These are phyloP conservation scores for Guillardia theta DNA, from an alignment of 78 protist genomes.

Conservation along the genomic window DNA sequence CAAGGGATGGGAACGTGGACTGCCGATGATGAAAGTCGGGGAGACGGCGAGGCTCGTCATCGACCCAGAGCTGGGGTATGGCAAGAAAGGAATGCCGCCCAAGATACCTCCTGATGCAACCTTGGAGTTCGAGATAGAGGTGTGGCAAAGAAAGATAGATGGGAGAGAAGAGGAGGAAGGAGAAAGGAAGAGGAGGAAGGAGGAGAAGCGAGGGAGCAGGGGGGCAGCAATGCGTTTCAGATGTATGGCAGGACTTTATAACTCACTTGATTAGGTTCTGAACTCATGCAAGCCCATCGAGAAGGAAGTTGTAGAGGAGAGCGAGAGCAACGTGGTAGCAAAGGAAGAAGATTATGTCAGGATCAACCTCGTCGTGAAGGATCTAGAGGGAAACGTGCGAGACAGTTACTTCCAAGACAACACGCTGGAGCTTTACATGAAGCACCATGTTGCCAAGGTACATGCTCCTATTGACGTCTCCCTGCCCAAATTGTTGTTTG, in stretches of 20 bases:
- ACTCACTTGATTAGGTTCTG: too few relatives aligned
- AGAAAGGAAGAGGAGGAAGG: too few relatives aligned
- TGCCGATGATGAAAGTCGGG: conserved; percentile 44
- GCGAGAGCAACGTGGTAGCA: background rate
- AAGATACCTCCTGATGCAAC: conserved; percentile 54
- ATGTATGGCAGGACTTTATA: too few relatives aligned
- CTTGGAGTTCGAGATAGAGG: conserved; percentile 55
- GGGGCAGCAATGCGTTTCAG: too few relatives aligned
- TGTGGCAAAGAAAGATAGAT: too few relatives aligned
- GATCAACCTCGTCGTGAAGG: conserved; percentile 7
- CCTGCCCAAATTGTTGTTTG: background rate
- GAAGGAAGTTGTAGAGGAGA: background rate
- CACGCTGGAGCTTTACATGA: conserved; percentile 24
- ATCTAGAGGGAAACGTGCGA: background rate
- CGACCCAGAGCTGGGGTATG: conserved; percentile 51
- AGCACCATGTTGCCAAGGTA: background rate
- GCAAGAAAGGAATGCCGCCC: conserved; percentile 47
- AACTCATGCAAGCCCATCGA: background rate
- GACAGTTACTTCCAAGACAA: background rate
- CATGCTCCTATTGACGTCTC: background rate
- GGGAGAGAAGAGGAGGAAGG: too few relatives aligned
- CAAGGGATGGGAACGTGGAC: conserved; percentile 67
- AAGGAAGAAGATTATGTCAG: background rate
- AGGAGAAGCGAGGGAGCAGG: too few relatives aligned
- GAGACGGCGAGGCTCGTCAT: conserved; percentile 44